A percentile compares a stretch with the other conserved stretches of the same genome.
These are phyloP conservation scores for Epithemia pelagica DNA, from an alignment of 108 stramenopile species.

Conservation along the genomic window DNA sequence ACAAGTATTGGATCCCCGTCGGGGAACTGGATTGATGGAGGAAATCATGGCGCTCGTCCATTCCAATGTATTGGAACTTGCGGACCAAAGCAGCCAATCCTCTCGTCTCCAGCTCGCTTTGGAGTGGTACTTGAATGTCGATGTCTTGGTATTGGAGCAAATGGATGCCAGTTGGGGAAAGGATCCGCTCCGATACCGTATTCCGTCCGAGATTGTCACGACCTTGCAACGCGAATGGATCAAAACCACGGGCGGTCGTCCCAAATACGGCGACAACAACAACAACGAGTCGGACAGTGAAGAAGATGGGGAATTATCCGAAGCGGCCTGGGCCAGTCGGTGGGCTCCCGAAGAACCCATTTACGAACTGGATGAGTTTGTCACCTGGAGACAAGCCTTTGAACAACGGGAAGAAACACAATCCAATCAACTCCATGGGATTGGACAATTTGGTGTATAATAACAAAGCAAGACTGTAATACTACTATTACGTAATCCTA, in stretches of 20 bases:
- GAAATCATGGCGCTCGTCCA: slow-evolving; percentile 49
- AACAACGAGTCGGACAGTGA: slow-evolving; percentile 22
- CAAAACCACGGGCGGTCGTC: slow-evolving; percentile 21
- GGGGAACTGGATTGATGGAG: slow-evolving; percentile 51
- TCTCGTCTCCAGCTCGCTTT: slow-evolving; percentile 29
- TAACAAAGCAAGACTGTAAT: background rate
- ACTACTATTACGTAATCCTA: too few relatives aligned
- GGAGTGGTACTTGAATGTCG: slow-evolving; percentile 55
- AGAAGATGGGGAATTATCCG: background rate
- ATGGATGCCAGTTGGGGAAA: slow-evolving; percentile 51
- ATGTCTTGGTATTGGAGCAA: slow-evolving; percentile 56
- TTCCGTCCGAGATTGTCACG: slow-evolving; percentile 21
- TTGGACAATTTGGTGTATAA: slow-evolving; percentile 65
- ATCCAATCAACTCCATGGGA: slow-evolving; percentile 40
- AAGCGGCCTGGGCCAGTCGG: background rate
- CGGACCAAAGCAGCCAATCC: slow-evolving; percentile 27
- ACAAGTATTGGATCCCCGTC: slow-evolving; percentile 36
- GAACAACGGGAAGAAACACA: slow-evolving; percentile 33
- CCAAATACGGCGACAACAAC: slow-evolving; percentile 33
- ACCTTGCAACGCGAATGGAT: slow-evolving; percentile 27
- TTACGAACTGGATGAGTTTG: slow-evolving; percentile 49
- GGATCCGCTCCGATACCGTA: slow-evolving; percentile 31
- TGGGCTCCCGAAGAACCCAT: slow-evolving; percentile 42
- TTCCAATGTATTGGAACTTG: slow-evolving; percentile 39
- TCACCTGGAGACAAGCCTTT: slow-evolving; percentile 57